Evolutionary conservation across 148 eudicot species (phyloP), one percentile per base, ranked within the genome.

Genomic region (Fagopyrum homotropicum): DNA sequence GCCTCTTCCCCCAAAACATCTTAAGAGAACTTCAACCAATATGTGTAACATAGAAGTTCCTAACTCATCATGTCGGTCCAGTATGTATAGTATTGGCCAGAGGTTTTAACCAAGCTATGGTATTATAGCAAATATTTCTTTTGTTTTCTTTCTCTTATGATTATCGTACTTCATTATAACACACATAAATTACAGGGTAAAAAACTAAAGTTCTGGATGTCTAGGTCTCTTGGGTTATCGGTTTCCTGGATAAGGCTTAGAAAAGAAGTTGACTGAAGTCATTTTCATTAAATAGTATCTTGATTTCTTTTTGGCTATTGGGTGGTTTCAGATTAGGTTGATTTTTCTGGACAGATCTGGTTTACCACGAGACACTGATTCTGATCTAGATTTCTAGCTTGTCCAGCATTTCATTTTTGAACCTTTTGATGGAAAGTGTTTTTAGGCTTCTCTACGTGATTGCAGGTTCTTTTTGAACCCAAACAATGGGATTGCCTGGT

Each of bases 401-500:
- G 61, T 61, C 68, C 43, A 61, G 19, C 16, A 29, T 26, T 61
- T 26, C 11, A 6, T 61, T 61, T 26, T 61, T 29, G 14, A 14
- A 26, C 64, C 43, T 61, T 43, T 30, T 63, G 45, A 12, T 63
- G n/a, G 46, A 66, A 64, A 66, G 9, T 66, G 71, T 66, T 66
- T 15, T 17, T 66, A 43, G 19, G 45, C 46, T 43, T 1, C 17
- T 40, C 47, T 43, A 43, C 4, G 6, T 22, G 19, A 66, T 66
- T 78, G 72, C 93, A 96, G 99, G 95, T 85, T 79, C 88, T 96
- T 77, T 96, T 96, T 88, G 99, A 96, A 74, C 78, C 87, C 73
- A 90, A 91, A 79, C 98, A 96, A 77, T 96, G 99, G 99, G 93
- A 92, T 82, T 85, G 79, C 85, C 81, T 96, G 59, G 93, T 89